Conservation (phyloP, 805 yeast genomes). For the Cyberlindnera mycetangii region DNA sequence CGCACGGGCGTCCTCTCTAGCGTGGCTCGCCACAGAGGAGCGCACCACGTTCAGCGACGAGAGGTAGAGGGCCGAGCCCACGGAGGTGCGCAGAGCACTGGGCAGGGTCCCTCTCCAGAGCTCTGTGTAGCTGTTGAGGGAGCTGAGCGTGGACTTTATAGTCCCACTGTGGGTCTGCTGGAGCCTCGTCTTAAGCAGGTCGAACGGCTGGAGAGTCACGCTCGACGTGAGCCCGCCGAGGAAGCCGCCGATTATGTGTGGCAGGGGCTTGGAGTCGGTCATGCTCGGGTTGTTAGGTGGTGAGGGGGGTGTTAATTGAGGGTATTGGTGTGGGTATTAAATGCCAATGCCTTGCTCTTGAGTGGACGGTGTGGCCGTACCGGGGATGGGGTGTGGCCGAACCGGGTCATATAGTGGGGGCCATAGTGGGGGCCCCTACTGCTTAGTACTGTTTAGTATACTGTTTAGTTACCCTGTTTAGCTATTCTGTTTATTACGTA, state of each 20-base stretch:
- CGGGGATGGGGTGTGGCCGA: no score
- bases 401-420: no score
- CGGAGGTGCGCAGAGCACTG: constrained; percentile 82
- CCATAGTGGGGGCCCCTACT: no score
- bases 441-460: no score
- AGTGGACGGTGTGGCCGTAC: background rate
- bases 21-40: constrained; percentile 39
- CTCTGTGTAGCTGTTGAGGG: constrained; percentile 39
- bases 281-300: background rate
- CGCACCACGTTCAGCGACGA: constrained; percentile 67
- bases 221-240: constrained; percentile 83
- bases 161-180: constrained; percentile 53
- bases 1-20: background rate
- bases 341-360: background rate
- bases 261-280: constrained; percentile 23
- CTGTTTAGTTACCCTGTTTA: no score
- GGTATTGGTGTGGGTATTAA: no score
- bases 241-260: constrained; percentile 78
- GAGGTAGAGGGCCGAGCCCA: constrained; percentile 86
- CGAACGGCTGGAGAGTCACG: constrained; percentile 81
- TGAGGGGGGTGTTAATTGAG: background rate
- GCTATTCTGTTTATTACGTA: background rate
- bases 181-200: constrained; percentile 79
- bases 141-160: constrained; percentile 33
- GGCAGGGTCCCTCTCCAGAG: constrained; percentile 96